phyloP scores from a whole-genome alignment of 176 grass and related monocot genomes.

The Pharus latifolius region DNA sequence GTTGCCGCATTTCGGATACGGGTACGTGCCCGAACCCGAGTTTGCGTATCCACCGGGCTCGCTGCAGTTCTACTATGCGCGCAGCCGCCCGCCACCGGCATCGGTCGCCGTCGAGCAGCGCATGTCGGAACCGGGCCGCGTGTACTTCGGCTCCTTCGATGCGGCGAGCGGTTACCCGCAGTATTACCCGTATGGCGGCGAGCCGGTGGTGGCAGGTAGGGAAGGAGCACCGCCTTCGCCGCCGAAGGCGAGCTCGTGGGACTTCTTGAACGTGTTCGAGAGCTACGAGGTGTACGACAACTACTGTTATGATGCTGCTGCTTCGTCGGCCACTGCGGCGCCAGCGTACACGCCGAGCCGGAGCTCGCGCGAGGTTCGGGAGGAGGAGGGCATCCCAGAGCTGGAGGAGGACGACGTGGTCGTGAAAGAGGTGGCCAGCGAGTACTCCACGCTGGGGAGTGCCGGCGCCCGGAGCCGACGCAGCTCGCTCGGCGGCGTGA shows the following conservation, averaged over 20 bases:
- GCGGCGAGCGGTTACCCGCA: slow-evolving; percentile 9
- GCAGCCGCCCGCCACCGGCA: slow-evolving; percentile 46
- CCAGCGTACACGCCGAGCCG: slow-evolving; percentile 49
- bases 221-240: slow-evolving; percentile 37
- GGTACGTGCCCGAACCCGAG: slow-evolving; percentile 15
- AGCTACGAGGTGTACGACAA: slow-evolving; percentile 43
- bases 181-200: slow-evolving; percentile 21
- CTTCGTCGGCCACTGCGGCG: neutral
- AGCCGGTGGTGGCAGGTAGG: neutral
- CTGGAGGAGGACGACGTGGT: slow-evolving; percentile 67
- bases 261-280: slow-evolving; percentile 79
- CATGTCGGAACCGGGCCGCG: slow-evolving; percentile 19
- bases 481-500: slow-evolving; percentile 18
- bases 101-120: slow-evolving; percentile 54
- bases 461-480: slow-evolving; percentile 8
- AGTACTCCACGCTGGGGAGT: slow-evolving; percentile 3
- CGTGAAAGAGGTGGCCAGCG: slow-evolving; percentile 51
- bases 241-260: slow-evolving; percentile 67
- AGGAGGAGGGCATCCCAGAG: slow-evolving; percentile 91
- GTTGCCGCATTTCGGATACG: slow-evolving; percentile 20
- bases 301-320: slow-evolving; percentile 22
- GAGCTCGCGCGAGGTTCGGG: slow-evolving; percentile 63
- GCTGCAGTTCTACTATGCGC: slow-evolving; percentile 55
- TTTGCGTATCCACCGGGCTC: slow-evolving; percentile 28
- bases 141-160: slow-evolving; percentile 40